phyloP scores from a whole-genome alignment of 139 green algal genomes.

The Marvania coccoides region DNA sequence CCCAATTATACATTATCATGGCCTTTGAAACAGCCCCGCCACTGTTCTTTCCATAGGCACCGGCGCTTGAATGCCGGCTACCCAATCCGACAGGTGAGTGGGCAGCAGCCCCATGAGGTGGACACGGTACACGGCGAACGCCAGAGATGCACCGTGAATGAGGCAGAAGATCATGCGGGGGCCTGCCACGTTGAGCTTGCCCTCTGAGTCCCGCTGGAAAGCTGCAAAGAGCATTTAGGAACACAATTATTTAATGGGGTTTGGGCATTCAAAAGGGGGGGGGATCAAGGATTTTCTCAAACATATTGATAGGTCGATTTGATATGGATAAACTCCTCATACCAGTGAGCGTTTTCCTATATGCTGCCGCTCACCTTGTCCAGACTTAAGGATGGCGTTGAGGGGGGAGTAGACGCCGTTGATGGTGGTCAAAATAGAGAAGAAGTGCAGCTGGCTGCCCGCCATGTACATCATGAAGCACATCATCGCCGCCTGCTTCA shows the following conservation, averaged over 20 bases:
- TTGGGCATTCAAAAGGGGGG: no score
- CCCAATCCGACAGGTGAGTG: constrained; percentile 79
- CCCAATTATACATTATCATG: no score
- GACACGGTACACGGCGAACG: constrained; percentile 80
- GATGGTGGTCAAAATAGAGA: constrained; percentile 86
- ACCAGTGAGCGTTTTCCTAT: not conserved
- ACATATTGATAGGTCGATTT: no score
- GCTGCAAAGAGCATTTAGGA: constrained; percentile 37
- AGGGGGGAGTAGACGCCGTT: constrained; percentile 71
- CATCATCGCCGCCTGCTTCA: constrained; percentile 66
- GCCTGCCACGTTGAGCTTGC: constrained; percentile 51
- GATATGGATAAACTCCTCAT: no score
- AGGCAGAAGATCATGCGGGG: constrained; percentile 72
- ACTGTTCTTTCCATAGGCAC: constrained; percentile 10
- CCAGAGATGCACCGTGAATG: constrained; percentile 61
- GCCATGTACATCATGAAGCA: constrained; percentile 97
- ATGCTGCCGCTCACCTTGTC: constrained; percentile 52
- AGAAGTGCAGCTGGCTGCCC: constrained; percentile 83
- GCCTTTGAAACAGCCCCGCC: not conserved
- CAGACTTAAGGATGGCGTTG: constrained; percentile 62
- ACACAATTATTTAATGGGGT: no score
- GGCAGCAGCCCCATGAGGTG: constrained; percentile 86
- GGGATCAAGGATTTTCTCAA: no score
- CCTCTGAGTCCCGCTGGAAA: constrained; percentile 52
- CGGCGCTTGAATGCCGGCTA: constrained; percentile 38